Base-by-base conservation (phyloP, 2,329 filamentous ascomycete genomes). In the Phaeosphaeriaceae sp. region DNA sequence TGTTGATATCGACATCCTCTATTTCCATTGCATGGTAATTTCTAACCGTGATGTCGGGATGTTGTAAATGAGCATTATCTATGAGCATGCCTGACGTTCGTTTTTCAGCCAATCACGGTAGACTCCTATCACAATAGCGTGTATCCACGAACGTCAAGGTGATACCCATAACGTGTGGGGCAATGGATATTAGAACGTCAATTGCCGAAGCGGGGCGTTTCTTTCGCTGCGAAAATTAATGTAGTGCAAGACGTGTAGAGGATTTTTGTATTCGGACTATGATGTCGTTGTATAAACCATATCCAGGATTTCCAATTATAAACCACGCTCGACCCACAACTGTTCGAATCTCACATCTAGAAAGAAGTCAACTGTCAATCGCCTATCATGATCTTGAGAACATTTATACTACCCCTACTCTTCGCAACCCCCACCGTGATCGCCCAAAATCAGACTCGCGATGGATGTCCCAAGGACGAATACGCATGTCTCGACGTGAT, bases 401-500 rank as follows among this genome's bases (percentile, higher is more conserved):
- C 57, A 41, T 19, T 42, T 19, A 5, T 55, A 15, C 22, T 61
- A 17, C 46, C 51, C 19, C 40, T 61, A 19, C 54, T 47, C 44
- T 51, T 60, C 46, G 46, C 41, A 11, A 17, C 60, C 41, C 25
- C 27, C 13, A 27, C 47, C 10, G 50, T 52, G 20, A 57, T 36
- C 22, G 41, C 54, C 22, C 51, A 48, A 46, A 46, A 22, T 19
- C 44, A 46, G 44, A 46, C 44, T 46, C 44, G 44, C 7, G 63
- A 70, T 56, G 53, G 46, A 51, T 70, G 67, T 53, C 67, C 67
- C 21, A 70, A 67, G 36, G 48, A 58, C 49, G 67, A 70, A 53
- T 68, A 62, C 56, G 67, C 67, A 4, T 70, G 67, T 49, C 27
- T 65, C 13, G 67, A 70, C 53, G 59, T 70, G 9, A 70, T 70